Evolutionary conservation across 2,329 filamentous ascomycete genomes (phyloP).

Genomic region (Neonectria magnoliae): DNA sequence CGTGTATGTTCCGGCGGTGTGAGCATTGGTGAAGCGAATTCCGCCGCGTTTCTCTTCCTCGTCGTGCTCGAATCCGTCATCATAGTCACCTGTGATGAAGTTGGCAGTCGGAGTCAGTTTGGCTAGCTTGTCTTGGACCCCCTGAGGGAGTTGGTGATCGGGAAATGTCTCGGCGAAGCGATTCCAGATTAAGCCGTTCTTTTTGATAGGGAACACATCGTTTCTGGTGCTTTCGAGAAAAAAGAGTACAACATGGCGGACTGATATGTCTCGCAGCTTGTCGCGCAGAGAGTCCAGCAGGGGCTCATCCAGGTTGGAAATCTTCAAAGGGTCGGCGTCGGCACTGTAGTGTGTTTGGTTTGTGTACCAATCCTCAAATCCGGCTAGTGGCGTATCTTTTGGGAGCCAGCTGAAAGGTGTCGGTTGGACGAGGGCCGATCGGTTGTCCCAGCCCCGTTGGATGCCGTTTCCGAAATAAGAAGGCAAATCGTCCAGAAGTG

Average conservation of each 20-base stretch:
- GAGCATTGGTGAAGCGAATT: conserved; percentile 52
- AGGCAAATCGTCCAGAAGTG: conserved; percentile 40
- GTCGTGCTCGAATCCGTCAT: conserved; percentile 46
- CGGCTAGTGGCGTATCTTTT: conserved; percentile 23
- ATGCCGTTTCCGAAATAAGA: conserved; percentile 41
- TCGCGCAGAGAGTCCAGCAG: conserved; percentile 42
- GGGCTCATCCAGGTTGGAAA: conserved; percentile 51
- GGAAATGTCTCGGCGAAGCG: conserved; percentile 47
- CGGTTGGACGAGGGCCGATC: conserved; percentile 40
- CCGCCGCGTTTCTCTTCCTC: conserved; percentile 47
- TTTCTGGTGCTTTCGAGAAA: conserved; percentile 57
- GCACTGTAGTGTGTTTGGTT: conserved; percentile 47
- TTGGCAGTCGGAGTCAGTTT: conserved; percentile 47
- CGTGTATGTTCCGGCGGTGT: conserved; percentile 55
- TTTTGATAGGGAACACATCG: conserved; percentile 57
- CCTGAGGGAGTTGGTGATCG: conserved; percentile 46
- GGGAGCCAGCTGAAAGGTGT: conserved; percentile 40
- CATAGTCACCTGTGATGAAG: conserved; percentile 49
- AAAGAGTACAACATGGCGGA: conserved; percentile 56
- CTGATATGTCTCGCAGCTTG: conserved; percentile 45
- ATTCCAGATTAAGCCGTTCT: conserved; percentile 50
- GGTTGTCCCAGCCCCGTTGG: conserved; percentile 40
- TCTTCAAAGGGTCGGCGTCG: conserved; percentile 50
- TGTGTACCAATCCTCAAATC: conserved; percentile 43
- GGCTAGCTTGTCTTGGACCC: conserved; percentile 42